These are phyloP conservation scores for Lycium ferocissimum DNA, from an alignment of 257 asterid species.

Conservation along the genomic window DNA sequence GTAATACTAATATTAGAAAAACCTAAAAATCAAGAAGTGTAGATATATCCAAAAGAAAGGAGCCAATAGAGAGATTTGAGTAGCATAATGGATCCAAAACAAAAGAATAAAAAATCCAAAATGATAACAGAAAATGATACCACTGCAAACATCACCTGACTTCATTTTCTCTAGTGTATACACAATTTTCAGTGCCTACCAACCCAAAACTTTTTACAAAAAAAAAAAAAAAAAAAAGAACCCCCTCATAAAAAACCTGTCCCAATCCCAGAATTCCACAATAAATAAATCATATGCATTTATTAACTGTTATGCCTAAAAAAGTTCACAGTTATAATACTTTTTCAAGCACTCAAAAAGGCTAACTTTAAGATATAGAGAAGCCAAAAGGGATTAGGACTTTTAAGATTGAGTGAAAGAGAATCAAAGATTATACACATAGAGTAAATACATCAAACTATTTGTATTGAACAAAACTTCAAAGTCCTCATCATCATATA, in stretches of 20 bases:
- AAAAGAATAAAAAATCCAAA: neutral
- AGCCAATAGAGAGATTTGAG: neutral
- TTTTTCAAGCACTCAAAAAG: constrained; percentile 65
- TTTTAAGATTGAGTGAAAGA: constrained; percentile 44
- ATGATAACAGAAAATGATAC: neutral
- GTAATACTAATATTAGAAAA: no score
- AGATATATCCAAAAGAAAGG: neutral
- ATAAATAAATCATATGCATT: constrained; percentile 39
- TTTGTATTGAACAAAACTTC: constrained; percentile 3
- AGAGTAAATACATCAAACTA: constrained; percentile 35
- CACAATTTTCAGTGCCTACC: constrained; percentile 38
- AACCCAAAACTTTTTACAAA: constrained; percentile 38
- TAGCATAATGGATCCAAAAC: constrained; percentile 1
- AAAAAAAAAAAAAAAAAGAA: neutral
- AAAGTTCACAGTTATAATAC: constrained; percentile 44
- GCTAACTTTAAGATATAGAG: constrained; percentile 46
- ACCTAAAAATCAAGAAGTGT: no score
- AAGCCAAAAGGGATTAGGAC: constrained; percentile 32
- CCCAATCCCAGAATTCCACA: constrained; percentile 55
- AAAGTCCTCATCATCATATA: neutral
- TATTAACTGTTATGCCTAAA: constrained; percentile 41
- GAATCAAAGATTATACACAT: constrained; percentile 53
- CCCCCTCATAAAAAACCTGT: constrained; percentile 33
- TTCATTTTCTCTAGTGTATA: constrained; percentile 1
- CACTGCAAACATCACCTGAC: neutral